These are phyloP conservation scores for Aspergillus ellipticus DNA, from an alignment of 495 filamentous ascomycete species.

Conservation along the genomic window DNA sequence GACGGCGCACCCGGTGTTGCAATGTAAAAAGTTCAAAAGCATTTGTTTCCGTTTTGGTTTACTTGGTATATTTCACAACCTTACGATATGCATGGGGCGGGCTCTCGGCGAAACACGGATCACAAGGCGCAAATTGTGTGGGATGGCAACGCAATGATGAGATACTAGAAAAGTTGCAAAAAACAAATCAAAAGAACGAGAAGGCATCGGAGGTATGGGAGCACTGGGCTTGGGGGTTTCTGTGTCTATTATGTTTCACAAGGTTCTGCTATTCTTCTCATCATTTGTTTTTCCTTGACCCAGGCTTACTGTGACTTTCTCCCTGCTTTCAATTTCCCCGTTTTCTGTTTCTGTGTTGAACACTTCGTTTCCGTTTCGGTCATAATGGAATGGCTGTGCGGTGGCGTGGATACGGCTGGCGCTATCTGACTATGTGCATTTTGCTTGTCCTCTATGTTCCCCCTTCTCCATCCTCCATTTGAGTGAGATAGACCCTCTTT, in stretches of 20 bases:
- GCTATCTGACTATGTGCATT: constrained; percentile 38
- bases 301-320: constrained; percentile 10
- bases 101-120: constrained; percentile 45
- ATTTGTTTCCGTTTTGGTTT: constrained; percentile 35
- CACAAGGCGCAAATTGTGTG: constrained; percentile 43
- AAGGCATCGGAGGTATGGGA: constrained; percentile 6
- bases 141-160: constrained; percentile 18
- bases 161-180: constrained; percentile 9
- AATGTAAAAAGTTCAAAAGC: constrained; percentile 44
- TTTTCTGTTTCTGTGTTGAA: constrained; percentile 18
- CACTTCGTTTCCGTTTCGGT: constrained; percentile 28
- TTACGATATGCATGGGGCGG: constrained; percentile 51
- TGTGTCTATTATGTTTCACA: constrained; percentile 31
- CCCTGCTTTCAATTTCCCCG: constrained; percentile 10
- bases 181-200: constrained; percentile 14
- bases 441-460: constrained; percentile 27
- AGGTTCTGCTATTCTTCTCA: constrained; percentile 19
- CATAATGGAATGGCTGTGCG: constrained; percentile 28
- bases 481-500: constrained; percentile 44
- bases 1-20: constrained; percentile 51
- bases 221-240: constrained; percentile 21
- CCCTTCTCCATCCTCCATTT: constrained; percentile 29
- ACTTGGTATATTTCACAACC: constrained; percentile 36
- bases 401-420: constrained; percentile 42
- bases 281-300: constrained; percentile 6